Percentiles rank a stretch among this genome's conserved stretches.
Conservation (phyloP, 208 protist genomes). For the Trypanosoma congolense region DNA sequence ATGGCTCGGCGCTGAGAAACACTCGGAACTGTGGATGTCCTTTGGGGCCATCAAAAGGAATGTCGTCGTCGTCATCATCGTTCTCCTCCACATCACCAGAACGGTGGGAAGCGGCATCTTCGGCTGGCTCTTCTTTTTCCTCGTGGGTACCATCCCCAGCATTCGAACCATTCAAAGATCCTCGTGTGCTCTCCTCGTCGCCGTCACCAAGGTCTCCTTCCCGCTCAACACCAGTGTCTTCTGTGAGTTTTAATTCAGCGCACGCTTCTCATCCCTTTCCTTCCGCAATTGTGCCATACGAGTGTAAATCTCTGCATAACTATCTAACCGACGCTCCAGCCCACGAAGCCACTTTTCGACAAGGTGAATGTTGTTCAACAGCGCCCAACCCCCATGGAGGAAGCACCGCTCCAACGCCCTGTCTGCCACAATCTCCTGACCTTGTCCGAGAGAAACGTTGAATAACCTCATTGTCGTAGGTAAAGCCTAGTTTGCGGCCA, state of each 20-base stretch:
- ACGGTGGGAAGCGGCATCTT: slow-evolving; percentile 15
- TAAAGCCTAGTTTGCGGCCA: slow-evolving; percentile 93
- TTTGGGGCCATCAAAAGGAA: slow-evolving; percentile 86
- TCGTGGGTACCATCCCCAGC: slow-evolving; percentile 1
- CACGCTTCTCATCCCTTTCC: slow-evolving; percentile 79
- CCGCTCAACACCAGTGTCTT: slow-evolving; percentile 7
- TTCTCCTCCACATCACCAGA: slow-evolving; percentile 7
- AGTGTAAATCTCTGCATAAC: slow-evolving; percentile 88
- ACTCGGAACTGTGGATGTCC: slow-evolving; percentile 95
- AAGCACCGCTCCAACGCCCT: slow-evolving; percentile 92
- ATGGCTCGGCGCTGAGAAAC: slow-evolving; percentile 97
- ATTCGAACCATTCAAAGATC: slow-evolving; percentile 14
- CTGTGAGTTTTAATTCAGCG: slow-evolving; percentile 24
- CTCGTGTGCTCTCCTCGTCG: slow-evolving; percentile 10
- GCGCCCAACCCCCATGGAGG: slow-evolving; percentile 92
- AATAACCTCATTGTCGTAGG: slow-evolving; percentile 94
- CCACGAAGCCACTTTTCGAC: slow-evolving; percentile 94
- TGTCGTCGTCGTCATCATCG: slow-evolving; percentile 74
- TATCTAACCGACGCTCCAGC: slow-evolving; percentile 97
- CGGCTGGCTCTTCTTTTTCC: not conserved
- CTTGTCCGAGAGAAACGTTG: slow-evolving; percentile 98
- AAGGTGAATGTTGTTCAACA: slow-evolving; percentile 99
- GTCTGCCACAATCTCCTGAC: slow-evolving; percentile 97
- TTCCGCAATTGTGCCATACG: slow-evolving; percentile 85
- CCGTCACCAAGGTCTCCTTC: slow-evolving; percentile 4